Conservation (phyloP, 768 basidiomycete genomes). For the Suillus lakei region DNA sequence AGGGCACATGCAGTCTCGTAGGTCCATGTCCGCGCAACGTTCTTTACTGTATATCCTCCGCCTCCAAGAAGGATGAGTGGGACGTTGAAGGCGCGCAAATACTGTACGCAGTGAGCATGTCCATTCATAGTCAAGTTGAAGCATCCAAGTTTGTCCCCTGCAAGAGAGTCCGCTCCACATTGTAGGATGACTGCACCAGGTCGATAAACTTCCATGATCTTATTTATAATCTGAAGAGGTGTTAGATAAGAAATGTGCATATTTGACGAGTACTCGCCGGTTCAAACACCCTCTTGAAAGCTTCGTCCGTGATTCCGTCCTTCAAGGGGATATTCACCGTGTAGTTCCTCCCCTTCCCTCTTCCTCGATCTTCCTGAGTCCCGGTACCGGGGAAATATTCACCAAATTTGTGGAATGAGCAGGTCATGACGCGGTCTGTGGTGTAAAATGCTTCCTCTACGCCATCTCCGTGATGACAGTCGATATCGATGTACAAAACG, state of each 20-base stretch:
- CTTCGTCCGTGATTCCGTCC: conserved; percentile 92
- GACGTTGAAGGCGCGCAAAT: conserved; percentile 78
- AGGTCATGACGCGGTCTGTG: conserved; percentile 96
- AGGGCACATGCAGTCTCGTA: conserved; percentile 96
- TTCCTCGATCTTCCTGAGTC: conserved; percentile 83
- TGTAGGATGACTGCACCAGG: conserved; percentile 91
- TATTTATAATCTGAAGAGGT: conserved; percentile 68
- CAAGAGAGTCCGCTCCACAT: conserved; percentile 94
- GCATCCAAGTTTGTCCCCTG: conserved; percentile 94
- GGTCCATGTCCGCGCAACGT: conserved; percentile 93
- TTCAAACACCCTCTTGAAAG: conserved; percentile 87
- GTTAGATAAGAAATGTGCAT: conserved; percentile 8
- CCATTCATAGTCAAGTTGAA: conserved; percentile 97
- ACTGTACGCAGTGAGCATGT: conserved; percentile 90
- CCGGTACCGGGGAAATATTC: conserved; percentile 81
- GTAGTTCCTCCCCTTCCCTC: conserved; percentile 85
- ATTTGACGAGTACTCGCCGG: conserved; percentile 61
- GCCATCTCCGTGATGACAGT: conserved; percentile 98
- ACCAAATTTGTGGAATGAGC: conserved; percentile 96
- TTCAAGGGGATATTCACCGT: conserved; percentile 92
- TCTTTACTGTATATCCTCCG: conserved; percentile 97
- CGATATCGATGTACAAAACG: conserved; percentile 97
- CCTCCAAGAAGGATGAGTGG: conserved; percentile 93
- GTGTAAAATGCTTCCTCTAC: conserved; percentile 99
- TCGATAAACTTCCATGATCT: conserved; percentile 85